Evolutionary conservation across 768 basidiomycete genomes (phyloP), one percentile per base, ranked within the genome.

Genomic region (Erythrobasidium yunnanense): DNA sequence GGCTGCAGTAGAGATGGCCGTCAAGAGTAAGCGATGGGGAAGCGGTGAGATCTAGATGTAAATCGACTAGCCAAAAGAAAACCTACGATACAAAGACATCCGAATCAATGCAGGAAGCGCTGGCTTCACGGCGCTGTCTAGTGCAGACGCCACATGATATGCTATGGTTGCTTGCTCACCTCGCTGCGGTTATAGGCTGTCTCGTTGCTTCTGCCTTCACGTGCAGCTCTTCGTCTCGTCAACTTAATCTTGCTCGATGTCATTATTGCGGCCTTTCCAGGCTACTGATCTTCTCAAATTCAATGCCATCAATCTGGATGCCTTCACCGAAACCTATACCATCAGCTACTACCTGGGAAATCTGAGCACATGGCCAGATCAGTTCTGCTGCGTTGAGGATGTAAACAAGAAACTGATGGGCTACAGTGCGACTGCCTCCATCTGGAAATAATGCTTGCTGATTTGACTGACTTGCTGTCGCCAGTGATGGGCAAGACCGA

Each of bases 281-380:
- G 69, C 73, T 3, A 62, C 65, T 18, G 73, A 74, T 57, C 53
- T 74, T 25, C 72, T 72, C 62, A 42, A 50, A 23, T 69, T 74
- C 68, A 74, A 74, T 69, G 38, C 55, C 11, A 69, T 74, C 68
- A 97, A 99, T 77, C 78, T 93, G 73, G 93, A 97, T 76, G 80
- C 91, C 49, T 96, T 90, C 90, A 96, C 95, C 49, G 93, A 97
- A 78, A 97, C 95, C 22, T 96, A 91, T 76, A 85, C 85, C 52
- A 85, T 89, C 71, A 82, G 81, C 23, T 95, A 93, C 76, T 95
- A 96, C 75, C 78, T 95, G 53, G 84, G 78, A 76, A 95, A 96
- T 75, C 83, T 95, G 56, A 82, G 87, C 1, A 81, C 85, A 53
- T 96, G 92, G 91, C 89, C 90, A 1, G 91, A 95, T 77, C 79